Percentiles rank a stretch among this genome's conserved stretches.
phyloP scores from a whole-genome alignment of 1,284 basidiomycete species.

The Cerrena zonata region DNA sequence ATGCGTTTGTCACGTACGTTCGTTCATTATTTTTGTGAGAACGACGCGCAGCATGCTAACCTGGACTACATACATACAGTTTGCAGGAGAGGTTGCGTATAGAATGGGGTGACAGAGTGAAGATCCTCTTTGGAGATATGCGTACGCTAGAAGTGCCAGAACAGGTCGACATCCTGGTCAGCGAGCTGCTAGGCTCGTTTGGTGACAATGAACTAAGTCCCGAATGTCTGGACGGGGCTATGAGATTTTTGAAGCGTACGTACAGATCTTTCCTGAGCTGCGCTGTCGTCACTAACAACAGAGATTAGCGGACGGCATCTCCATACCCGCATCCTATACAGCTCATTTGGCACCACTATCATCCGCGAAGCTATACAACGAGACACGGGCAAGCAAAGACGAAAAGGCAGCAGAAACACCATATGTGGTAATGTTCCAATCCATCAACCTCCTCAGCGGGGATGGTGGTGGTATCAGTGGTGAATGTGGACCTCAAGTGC shows the following conservation, averaged over 20 bases:
- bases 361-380: constrained; percentile 85
- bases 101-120: constrained; percentile 83
- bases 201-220: constrained; percentile 98
- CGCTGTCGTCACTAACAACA: constrained; percentile 6
- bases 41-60: not conserved
- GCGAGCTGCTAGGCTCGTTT: constrained; percentile 93
- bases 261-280: constrained; percentile 10
- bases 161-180: constrained; percentile 88
- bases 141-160: constrained; percentile 75
- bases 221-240: constrained; percentile 94
- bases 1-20: constrained; percentile 86
- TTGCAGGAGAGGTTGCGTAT: constrained; percentile 73
- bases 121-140: constrained; percentile 92
- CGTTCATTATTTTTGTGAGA: not conserved
- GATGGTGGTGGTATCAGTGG: constrained; percentile 54
- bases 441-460: constrained; percentile 82
- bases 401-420: constrained; percentile 80
- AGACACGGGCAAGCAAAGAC: constrained; percentile 62
- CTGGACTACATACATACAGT: constrained; percentile 34
- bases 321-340: constrained; percentile 93
- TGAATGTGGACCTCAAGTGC: constrained; percentile 76
- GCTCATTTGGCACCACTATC: constrained; percentile 91
- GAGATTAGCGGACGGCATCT: constrained; percentile 81
- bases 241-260: constrained; percentile 83
- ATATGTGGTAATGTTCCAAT: constrained; percentile 97